These are phyloP conservation scores for Rhodotorula sp. DNA, from an alignment of 1,284 basidiomycete species.

Conservation along the genomic window DNA sequence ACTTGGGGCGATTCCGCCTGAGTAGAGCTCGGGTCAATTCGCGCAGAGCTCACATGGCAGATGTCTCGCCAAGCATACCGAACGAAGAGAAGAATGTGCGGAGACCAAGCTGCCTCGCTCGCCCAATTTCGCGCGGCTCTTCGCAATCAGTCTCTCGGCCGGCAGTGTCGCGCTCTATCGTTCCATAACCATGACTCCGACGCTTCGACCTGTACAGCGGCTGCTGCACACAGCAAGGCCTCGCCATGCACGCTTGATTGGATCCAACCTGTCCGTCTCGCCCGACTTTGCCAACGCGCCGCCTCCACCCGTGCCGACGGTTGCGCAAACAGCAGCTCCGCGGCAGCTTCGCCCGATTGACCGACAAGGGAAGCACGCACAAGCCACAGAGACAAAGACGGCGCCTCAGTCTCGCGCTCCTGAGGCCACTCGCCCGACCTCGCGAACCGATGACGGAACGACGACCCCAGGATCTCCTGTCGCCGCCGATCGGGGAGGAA, in stretches of 20 bases:
- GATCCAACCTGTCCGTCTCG: neutral
- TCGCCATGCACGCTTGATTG: neutral
- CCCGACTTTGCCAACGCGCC: neutral
- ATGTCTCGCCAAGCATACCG: no score
- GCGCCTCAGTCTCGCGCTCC: neutral
- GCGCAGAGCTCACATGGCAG: no score
- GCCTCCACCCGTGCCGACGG: neutral
- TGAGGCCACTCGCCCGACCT: neutral
- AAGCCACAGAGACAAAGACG: neutral
- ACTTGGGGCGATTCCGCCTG: no score
- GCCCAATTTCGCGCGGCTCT: no score
- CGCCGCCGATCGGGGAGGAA: neutral
- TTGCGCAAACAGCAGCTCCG: neutral
- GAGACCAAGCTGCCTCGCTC: no score
- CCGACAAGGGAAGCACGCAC: neutral
- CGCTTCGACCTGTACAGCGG: neutral
- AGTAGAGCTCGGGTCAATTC: no score
- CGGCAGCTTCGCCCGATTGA: neutral
- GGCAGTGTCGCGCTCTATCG: neutral
- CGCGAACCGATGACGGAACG: neutral
- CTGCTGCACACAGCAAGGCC: neutral
- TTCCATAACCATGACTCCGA: neutral
- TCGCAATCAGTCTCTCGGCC: neutral
- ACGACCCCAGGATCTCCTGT: neutral
- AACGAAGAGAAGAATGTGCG: no score